phyloP scores from a whole-genome alignment of 2,329 filamentous ascomycete genomes.

The Rutstroemia sydowiana region DNA sequence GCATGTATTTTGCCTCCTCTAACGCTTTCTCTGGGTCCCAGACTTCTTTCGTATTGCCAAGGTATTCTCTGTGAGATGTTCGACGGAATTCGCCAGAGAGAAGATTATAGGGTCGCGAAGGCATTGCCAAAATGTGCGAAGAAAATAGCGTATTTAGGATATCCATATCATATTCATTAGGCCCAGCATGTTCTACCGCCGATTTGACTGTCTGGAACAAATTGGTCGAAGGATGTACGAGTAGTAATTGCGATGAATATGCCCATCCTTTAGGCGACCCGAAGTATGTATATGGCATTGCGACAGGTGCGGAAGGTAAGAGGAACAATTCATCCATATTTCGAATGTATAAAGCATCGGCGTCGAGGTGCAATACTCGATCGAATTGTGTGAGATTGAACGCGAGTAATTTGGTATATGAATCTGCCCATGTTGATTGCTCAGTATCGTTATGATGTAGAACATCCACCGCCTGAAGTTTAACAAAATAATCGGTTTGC shows the following conservation, averaged over 20 bases:
- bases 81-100: constrained; percentile 49
- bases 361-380: constrained; percentile 22
- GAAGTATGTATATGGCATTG: constrained; percentile 26
- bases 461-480: constrained; percentile 20
- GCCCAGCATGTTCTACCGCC: constrained; percentile 14
- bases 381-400: constrained; percentile 26
- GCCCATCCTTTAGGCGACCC: constrained; percentile 19
- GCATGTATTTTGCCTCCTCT: constrained; percentile 47
- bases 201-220: constrained; percentile 17
- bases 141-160: constrained; percentile 44
- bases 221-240: constrained; percentile 19
- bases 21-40: constrained; percentile 47
- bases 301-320: constrained; percentile 20
- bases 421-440: constrained; percentile 21
- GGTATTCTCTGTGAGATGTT: constrained; percentile 42
- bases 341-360: constrained; percentile 17
- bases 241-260: constrained; percentile 22
- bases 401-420: constrained; percentile 24
- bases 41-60: constrained; percentile 38
- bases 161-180: constrained; percentile 22
- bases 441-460: constrained; percentile 15
- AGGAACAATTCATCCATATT: constrained; percentile 27
- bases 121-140: constrained; percentile 44
- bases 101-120: constrained; percentile 48
- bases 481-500: constrained; percentile 20